Percentiles rank a stretch among this genome's conserved stretches.
These are phyloP conservation scores for Emergomyces pasteurianus DNA, from an alignment of 2,329 filamentous ascomycete genomes.

Conservation along the genomic window DNA sequence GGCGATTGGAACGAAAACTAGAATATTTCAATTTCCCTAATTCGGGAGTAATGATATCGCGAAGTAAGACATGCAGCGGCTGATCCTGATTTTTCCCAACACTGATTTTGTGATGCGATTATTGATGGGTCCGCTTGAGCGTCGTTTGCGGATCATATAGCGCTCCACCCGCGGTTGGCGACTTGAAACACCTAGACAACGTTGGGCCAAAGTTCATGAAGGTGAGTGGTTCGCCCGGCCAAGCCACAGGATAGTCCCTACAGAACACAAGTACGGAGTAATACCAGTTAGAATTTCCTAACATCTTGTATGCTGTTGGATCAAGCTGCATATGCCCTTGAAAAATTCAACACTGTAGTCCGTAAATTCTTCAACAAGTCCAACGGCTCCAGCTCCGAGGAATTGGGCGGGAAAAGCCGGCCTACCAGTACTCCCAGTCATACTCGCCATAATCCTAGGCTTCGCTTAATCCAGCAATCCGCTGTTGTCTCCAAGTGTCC, in stretches of 20 bases:
- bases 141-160: constrained; percentile 6
- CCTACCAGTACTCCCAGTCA: no score
- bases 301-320: constrained; percentile 25
- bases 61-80: not conserved
- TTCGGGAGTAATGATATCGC: not conserved
- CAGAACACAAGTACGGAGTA: no score
- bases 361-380: not conserved
- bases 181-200: not conserved
- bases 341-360: constrained; percentile 5
- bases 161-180: not conserved
- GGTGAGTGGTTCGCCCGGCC: constrained; percentile 5
- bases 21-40: not conserved
- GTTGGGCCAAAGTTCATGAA: not conserved
- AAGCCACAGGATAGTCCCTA: constrained; percentile 25
- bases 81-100: not conserved
- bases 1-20: not conserved
- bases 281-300: no score
- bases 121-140: not conserved
- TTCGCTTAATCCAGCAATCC: constrained; percentile 23
- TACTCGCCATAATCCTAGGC: constrained; percentile 24
- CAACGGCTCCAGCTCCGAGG: not conserved
- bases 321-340: constrained; percentile 33
- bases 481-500: constrained; percentile 26
- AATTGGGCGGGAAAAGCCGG: no score
- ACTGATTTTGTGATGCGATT: not conserved